Evolutionary conservation across 192 early-diverging fungal genomes (phyloP), one percentile per base, ranked within the genome.

Genomic region (Coemansia sp.): DNA sequence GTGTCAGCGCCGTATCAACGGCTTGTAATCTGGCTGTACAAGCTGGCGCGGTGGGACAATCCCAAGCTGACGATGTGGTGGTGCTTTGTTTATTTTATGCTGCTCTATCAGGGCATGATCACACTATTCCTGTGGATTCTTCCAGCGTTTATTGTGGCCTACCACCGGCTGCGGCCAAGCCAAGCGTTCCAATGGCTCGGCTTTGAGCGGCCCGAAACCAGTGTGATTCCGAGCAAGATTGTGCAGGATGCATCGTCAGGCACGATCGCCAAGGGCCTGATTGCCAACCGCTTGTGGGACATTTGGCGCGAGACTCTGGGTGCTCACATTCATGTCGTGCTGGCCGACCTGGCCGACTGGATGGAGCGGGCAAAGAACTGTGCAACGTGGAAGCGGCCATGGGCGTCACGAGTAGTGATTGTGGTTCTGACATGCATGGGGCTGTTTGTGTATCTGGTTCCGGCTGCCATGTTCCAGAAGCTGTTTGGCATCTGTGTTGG

Each of bases 281-380:
- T 71, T 23, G 80, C 75, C 5, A 73, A 77, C 51, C 75, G 62
- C 27, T 19, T 82, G 61, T 82, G 80, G 80, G 75, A 76, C 21
- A 67, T 77, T 21, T 82, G 80, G 80, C 75, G 70, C 51, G 72
- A 77, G 25, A 77, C 73, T 22, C 59, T 82, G 60, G 80, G 80
- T 43, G 56, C 80, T 3, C 75, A 73, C 35, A 43, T 71, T 59
- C 80, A 82, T 41, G 49, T 82, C 11, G 57, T 73, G 2, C 59
- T 82, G 38, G 75, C 80, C 9, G 80, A 82, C 14, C 35, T 77
- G 60, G 68, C 80, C 5, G 80, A 82, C 57, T 82, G 67, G 75
- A 73, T 82, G 75, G 80, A 82, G 65, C 64, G 80, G 17, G 74
- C 74, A 17, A 82, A 82, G 56, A 82, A 82, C 62, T 73, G 80